phyloP scores from a whole-genome alignment of 2,329 filamentous ascomycete species.

The Drechmeria coniospora region DNA sequence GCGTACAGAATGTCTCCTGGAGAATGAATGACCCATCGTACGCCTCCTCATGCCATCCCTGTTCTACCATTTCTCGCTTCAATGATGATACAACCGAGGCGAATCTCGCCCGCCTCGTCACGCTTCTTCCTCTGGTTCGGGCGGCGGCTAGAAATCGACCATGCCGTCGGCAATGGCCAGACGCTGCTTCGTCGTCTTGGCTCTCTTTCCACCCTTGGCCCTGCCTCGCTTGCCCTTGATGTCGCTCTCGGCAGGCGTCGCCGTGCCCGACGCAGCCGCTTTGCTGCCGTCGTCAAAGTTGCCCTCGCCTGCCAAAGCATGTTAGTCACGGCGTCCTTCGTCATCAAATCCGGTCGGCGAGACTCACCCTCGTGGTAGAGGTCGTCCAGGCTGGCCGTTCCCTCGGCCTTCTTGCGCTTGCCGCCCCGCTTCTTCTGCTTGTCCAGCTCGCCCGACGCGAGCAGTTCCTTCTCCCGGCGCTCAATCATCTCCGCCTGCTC shows the following conservation, averaged over 20 bases:
- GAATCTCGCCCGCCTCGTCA: background rate
- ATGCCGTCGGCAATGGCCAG: constrained; percentile 51
- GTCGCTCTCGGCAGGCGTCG: constrained; percentile 56
- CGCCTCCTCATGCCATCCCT: constrained; percentile 2
- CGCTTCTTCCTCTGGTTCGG: background rate
- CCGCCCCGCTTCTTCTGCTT: constrained; percentile 48
- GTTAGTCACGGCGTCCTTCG: constrained; percentile 1
- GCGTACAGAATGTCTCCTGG: too few species aligned
- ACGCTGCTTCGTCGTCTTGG: constrained; percentile 54
- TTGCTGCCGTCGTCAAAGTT: constrained; percentile 86
- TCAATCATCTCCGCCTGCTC: constrained; percentile 92
- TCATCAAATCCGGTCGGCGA: background rate
- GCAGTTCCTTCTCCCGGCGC: constrained; percentile 74
- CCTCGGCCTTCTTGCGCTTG: constrained; percentile 38
- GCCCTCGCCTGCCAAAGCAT: constrained; percentile 59
- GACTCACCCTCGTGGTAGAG: constrained; percentile 97
- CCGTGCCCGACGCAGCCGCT: constrained; percentile 52
- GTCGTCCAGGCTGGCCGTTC: constrained; percentile 64
- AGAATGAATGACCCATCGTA: constrained; percentile 1
- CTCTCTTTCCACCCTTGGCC: constrained; percentile 38
- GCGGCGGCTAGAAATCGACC: constrained; percentile 13
- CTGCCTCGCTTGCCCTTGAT: constrained; percentile 39
- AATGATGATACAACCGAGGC: constrained; percentile 3
- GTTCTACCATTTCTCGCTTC: background rate
- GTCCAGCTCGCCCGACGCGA: constrained; percentile 53